A percentile compares a stretch with the other conserved stretches of the same genome.
These are phyloP conservation scores for Rhizopus sp. DNA, from an alignment of 371 early-diverging fungal genomes.

Conservation along the genomic window DNA sequence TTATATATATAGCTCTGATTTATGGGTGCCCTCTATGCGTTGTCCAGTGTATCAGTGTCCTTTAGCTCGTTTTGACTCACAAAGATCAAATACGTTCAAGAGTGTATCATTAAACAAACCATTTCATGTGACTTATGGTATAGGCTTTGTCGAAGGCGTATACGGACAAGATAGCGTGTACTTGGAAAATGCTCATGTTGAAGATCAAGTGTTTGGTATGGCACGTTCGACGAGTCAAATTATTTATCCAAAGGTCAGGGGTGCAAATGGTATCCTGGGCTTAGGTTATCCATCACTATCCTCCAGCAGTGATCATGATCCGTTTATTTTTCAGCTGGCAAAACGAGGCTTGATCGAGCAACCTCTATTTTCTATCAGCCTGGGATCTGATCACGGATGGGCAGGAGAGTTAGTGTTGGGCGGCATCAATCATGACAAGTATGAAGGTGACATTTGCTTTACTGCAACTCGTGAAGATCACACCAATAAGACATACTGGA, in stretches of 20 bases:
- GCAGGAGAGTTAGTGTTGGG: constrained; percentile 56
- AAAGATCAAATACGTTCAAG: constrained; percentile 21
- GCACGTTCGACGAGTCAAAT: constrained; percentile 22
- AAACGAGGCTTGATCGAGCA: constrained; percentile 17
- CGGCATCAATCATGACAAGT: constrained; percentile 53
- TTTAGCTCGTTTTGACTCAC: constrained; percentile 15
- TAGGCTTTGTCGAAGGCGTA: constrained; percentile 25
- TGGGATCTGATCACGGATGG: constrained; percentile 17
- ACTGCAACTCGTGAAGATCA: constrained; percentile 16
- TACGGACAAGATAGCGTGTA: constrained; percentile 27
- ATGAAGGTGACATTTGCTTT: constrained; percentile 49
- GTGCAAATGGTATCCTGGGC: constrained; percentile 37
- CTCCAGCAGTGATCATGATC: constrained; percentile 10
- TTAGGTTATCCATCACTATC: constrained; percentile 29
- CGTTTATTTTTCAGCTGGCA: constrained; percentile 23
- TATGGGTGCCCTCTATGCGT: constrained; percentile 25
- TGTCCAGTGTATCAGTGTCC: constrained; percentile 23
- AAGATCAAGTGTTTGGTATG: constrained; percentile 35
- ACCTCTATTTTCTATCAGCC: constrained; percentile 24
- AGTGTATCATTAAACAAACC: neutral
- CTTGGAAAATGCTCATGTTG: constrained; percentile 25
- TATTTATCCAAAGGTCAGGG: constrained; percentile 15
- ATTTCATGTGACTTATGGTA: constrained; percentile 24
- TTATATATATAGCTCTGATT: constrained; percentile 16
- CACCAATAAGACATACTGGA: constrained; percentile 10